These are phyloP conservation scores for Acarospora socialis DNA, from an alignment of 2,329 filamentous ascomycete genomes.

Conservation along the genomic window DNA sequence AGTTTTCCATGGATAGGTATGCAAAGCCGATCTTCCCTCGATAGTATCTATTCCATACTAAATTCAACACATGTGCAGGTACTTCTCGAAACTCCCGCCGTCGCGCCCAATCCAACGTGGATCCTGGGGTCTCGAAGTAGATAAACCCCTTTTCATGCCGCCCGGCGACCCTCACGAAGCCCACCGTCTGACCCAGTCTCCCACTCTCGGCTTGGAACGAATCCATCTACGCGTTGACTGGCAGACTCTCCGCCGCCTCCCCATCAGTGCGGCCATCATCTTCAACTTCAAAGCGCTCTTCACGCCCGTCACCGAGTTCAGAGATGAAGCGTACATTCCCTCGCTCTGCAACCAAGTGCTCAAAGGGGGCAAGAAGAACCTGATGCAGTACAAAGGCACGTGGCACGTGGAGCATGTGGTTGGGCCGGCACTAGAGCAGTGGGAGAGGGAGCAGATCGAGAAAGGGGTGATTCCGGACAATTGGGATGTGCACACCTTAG, in stretches of 20 bases:
- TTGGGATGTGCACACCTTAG: constrained; percentile 56
- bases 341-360: constrained; percentile 53
- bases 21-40: constrained; percentile 15
- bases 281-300: constrained; percentile 88
- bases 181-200: constrained; percentile 44
- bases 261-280: constrained; percentile 58
- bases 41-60: too few relatives aligned
- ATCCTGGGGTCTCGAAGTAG: constrained; percentile 70
- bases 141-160: constrained; percentile 60
- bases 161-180: constrained; percentile 50
- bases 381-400: constrained; percentile 71
- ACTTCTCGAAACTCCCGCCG: constrained; percentile 63
- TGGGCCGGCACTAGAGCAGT: constrained; percentile 49
- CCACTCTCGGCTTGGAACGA: constrained; percentile 41
- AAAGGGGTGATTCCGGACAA: constrained; percentile 43
- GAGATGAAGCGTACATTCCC: constrained; percentile 59
- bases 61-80: constrained; percentile 33
- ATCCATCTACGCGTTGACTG: constrained; percentile 67
- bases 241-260: constrained; percentile 70
- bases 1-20: constrained; percentile 71
- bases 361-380: constrained; percentile 51
- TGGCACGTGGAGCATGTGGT: constrained; percentile 66
- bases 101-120: constrained; percentile 67
- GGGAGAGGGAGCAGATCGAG: constrained; percentile 50
- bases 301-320: constrained; percentile 55